These are phyloP conservation scores for Metschnikowia lachancei DNA, from an alignment of 805 yeast genomes.

Conservation along the genomic window DNA sequence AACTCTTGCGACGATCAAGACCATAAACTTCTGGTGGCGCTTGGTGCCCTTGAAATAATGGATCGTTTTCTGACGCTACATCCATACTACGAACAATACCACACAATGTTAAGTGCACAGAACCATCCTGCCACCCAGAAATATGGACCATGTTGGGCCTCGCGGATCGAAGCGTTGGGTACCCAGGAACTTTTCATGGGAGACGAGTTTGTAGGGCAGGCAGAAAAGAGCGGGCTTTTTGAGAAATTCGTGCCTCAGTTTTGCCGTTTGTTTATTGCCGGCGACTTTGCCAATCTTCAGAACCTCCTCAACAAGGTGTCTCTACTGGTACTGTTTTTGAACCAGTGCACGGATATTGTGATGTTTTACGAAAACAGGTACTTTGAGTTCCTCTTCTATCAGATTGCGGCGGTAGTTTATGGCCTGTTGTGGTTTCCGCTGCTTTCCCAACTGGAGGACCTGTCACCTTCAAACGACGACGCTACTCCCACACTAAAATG, in stretches of 20 bases:
- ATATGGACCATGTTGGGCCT: conserved; percentile 14
- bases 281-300: conserved; percentile 22
- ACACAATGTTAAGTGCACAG: neutral
- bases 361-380: conserved; percentile 25
- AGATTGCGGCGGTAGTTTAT: conserved; percentile 22
- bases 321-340: conserved; percentile 23
- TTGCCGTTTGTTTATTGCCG: conserved; percentile 17
- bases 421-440: conserved; percentile 25
- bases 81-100: conserved; percentile 15
- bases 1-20: neutral
- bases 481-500: conserved; percentile 8
- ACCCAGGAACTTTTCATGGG: conserved; percentile 8
- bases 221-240: conserved; percentile 12
- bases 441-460: conserved; percentile 7
- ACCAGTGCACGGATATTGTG: conserved; percentile 24
- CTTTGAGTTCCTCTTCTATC: conserved; percentile 31
- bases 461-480: conserved; percentile 1
- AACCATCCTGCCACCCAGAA: conserved; percentile 1
- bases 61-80: conserved; percentile 24
- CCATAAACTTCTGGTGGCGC: conserved; percentile 6
- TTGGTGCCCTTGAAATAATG: conserved; percentile 23
- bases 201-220: conserved; percentile 8
- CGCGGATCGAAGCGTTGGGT: neutral
- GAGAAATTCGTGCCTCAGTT: conserved; percentile 10
- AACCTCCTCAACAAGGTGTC: conserved; percentile 19